Evolutionary conservation across 2,329 filamentous ascomycete species (phyloP), one percentile per base, ranked within the genome.

Genomic region (Fusarium illudens): DNA sequence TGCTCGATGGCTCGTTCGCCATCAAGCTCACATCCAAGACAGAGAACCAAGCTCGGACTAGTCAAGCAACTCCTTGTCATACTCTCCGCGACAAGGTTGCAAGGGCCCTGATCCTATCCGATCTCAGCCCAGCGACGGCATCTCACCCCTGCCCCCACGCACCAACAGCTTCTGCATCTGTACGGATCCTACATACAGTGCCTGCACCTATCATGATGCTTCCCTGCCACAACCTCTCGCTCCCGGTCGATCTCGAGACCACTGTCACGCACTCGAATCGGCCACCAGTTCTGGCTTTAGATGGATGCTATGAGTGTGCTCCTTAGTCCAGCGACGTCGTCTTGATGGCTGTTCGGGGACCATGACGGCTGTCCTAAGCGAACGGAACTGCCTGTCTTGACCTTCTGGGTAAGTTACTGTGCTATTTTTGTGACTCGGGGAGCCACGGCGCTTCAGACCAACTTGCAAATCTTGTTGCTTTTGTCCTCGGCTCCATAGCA

Each of bases 61-160:
- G 22, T 58, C 13, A 10, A 42, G 27, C 27, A 64, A 54, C 51
- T 53, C 46, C 22, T 33, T 53, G 49, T 53, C 42, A 49, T 39
- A 60, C 33, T 25, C 32, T 48, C 36, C 46, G 20, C n/a, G 8
- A 30, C 48, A 27, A 11, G 20, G 27, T 32, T 39, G 17, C 34
- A 58, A 64, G 66, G 55, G 42, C 39, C 62, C 51, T 61, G 15
- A 36, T 54, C 52, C 33, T 69, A 50, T 57, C 39, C 49, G 65
- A 62, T 65, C 56, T 58, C 51, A 56, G 54, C 29, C 36, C 59
- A 59, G 37, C 50, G 39, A 51, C 48, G 20, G 62, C 32, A 62
- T 30, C 61, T 65, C 51, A 66, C 42, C 51, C 48, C 44, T 56
- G 44, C 66, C 67, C 67, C 67, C 66, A 70, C 53, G 63, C 49